phyloP scores from a whole-genome alignment of 768 basidiomycete species.

The Kwoniella heveanensis region DNA sequence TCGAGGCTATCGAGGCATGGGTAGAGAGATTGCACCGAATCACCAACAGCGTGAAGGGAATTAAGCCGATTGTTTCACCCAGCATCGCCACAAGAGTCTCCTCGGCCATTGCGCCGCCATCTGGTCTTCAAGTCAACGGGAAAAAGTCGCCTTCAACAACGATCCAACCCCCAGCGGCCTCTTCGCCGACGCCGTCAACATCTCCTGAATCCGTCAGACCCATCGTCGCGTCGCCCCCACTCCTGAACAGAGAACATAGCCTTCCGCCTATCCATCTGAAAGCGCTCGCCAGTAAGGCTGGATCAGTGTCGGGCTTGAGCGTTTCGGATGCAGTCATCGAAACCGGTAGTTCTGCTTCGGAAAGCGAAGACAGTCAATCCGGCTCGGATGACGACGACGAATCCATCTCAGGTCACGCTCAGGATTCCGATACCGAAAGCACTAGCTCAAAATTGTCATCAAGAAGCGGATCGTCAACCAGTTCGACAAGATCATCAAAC shows the following conservation, averaged over 20 bases:
- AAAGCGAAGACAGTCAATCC: constrained; percentile 22
- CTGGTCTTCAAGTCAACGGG: neutral
- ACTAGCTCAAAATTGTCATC: neutral
- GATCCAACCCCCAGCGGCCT: neutral
- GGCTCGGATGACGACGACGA: constrained; percentile 17
- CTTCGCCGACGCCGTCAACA: neutral
- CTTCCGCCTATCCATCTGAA: constrained; percentile 31
- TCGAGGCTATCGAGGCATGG: constrained; percentile 34
- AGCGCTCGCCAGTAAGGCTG: constrained; percentile 28
- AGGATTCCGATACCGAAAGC: neutral
- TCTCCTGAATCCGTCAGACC: too few relatives aligned
- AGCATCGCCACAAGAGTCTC: neutral
- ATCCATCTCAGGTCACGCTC: neutral
- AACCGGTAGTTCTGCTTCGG: constrained; percentile 35
- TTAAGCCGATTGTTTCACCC: neutral
- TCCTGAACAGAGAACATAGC: constrained; percentile 9
- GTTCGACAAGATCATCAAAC: neutral
- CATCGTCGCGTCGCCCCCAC: too few relatives aligned
- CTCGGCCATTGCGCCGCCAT: too few relatives aligned
- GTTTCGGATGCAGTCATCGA: constrained; percentile 46
- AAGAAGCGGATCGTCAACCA: neutral
- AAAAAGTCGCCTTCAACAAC: neutral
- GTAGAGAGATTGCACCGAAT: constrained; percentile 24
- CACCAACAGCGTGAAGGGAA: constrained; percentile 19
- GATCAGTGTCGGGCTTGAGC: constrained; percentile 39